phyloP scores from a whole-genome alignment of 78 protist genomes.

The Cavenderia fasciculata region DNA sequence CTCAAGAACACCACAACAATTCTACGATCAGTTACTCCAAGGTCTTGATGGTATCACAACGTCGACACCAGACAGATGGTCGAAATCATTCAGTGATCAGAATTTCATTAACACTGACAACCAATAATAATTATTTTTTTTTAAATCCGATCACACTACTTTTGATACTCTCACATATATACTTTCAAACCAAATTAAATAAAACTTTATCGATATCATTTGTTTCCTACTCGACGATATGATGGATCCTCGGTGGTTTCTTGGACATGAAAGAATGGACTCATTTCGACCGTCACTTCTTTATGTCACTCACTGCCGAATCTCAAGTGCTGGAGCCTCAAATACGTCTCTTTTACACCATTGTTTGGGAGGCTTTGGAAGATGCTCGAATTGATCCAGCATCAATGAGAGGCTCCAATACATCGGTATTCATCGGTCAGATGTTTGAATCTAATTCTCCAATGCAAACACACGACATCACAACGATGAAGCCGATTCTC shows the following conservation, averaged over 20 bases:
- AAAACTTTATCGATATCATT: too few relatives aligned
- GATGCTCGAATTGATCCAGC: constrained; percentile 12
- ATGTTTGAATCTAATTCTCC: constrained; percentile 14
- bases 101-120: not conserved
- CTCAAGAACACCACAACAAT: constrained; percentile 8
- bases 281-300: constrained; percentile 16
- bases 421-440: constrained; percentile 28
- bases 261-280: not conserved
- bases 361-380: constrained; percentile 39
- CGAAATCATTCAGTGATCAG: not conserved
- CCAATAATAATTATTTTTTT: too few relatives aligned
- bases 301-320: constrained; percentile 5
- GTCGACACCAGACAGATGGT: constrained; percentile 64
- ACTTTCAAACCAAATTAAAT: too few relatives aligned
- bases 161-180: too few relatives aligned
- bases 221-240: too few relatives aligned
- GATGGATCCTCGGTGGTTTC: constrained; percentile 41
- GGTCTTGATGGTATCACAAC: constrained; percentile 36
- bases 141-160: too few relatives aligned
- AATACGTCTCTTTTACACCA: not conserved
- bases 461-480: too few relatives aligned
- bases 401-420: constrained; percentile 20
- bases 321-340: constrained; percentile 14
- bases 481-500: not conserved
- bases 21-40: constrained; percentile 1